phyloP scores from a whole-genome alignment of 192 early-diverging fungal species.

The Coemansia sp. region DNA sequence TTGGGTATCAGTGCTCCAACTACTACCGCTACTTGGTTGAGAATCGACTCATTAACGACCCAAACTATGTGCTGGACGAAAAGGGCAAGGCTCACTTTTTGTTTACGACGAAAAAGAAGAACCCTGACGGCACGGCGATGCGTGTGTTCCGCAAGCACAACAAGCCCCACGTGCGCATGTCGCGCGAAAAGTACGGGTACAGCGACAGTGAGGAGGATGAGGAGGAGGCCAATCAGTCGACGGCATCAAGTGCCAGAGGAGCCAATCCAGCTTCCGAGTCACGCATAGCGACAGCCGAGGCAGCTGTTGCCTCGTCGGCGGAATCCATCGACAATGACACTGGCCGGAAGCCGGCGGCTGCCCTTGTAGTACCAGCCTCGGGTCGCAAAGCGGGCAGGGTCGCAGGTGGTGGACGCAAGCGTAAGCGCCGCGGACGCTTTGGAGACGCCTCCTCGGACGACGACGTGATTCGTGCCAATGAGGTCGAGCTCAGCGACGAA shows the following conservation, averaged over 20 bases:
- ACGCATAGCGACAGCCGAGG: conserved; percentile 14
- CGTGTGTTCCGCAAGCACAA: conserved; percentile 82
- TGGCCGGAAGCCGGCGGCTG: background rate
- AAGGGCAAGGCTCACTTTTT: conserved; percentile 90
- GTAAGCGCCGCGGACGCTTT: conserved; percentile 46
- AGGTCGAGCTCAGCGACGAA: conserved; percentile 55
- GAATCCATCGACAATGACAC: conserved; percentile 29
- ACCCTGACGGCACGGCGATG: conserved; percentile 71
- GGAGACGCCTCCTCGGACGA: conserved; percentile 44
- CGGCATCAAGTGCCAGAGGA: conserved; percentile 26
- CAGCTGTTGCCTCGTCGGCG: conserved; percentile 19
- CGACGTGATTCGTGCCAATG: conserved; percentile 54
- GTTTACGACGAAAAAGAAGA: conserved; percentile 82
- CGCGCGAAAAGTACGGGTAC: conserved; percentile 61
- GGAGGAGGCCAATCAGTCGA: conserved; percentile 29
- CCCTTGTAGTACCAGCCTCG: background rate
- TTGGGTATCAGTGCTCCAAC: conserved; percentile 98
- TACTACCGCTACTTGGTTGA: conserved; percentile 92
- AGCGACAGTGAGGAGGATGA: conserved; percentile 50
- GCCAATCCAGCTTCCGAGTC: conserved; percentile 16
- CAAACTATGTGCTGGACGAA: conserved; percentile 89
- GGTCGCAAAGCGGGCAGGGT: conserved; percentile 1
- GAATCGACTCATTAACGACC: conserved; percentile 82
- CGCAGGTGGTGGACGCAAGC: conserved; percentile 28
- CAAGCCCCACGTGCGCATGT: conserved; percentile 62